Conservation (phyloP, 257 asterid genomes). For the Cynanchum wilfordii region DNA sequence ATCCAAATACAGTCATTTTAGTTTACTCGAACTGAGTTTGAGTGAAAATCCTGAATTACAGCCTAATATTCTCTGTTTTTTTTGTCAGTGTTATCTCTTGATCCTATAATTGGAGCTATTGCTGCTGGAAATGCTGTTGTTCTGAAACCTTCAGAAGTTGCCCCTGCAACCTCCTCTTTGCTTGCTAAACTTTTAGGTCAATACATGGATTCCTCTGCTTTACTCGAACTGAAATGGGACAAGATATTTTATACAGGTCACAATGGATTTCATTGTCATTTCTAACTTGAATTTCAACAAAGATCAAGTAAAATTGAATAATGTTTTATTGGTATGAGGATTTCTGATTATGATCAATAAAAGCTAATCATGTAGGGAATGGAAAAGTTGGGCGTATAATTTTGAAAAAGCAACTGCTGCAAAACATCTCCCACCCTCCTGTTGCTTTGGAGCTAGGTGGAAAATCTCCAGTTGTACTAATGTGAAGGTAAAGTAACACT, state of each 20-base stretch:
- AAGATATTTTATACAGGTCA: constrained; percentile 76
- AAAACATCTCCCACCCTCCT: constrained; percentile 84
- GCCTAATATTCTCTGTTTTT: too few species aligned
- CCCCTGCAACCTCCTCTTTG: constrained; percentile 57
- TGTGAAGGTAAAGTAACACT: constrained; percentile 41
- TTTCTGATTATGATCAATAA: constrained; percentile 7
- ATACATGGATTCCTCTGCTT: constrained; percentile 61
- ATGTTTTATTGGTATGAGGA: not conserved
- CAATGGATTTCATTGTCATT: not conserved
- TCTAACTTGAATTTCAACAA: not conserved
- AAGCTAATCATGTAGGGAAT: constrained; percentile 44
- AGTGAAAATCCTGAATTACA: too few species aligned
- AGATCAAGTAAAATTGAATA: not conserved
- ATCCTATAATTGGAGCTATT: constrained; percentile 81
- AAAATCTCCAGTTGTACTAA: constrained; percentile 63
- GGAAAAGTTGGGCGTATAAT: constrained; percentile 75
- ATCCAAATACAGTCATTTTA: too few species aligned
- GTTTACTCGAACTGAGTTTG: too few species aligned
- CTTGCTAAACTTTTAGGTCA: constrained; percentile 55
- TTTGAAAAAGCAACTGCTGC: constrained; percentile 82
- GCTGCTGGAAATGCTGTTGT: constrained; percentile 91
- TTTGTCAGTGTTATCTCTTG: constrained; percentile 53
- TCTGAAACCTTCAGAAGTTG: constrained; percentile 55
- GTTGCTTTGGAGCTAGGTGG: constrained; percentile 91
- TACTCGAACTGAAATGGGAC: constrained; percentile 73